A percentile compares a stretch with the other conserved stretches of the same genome.
Conservation (phyloP, 345 rosid genomes). For the Arabidopsis suecica region DNA sequence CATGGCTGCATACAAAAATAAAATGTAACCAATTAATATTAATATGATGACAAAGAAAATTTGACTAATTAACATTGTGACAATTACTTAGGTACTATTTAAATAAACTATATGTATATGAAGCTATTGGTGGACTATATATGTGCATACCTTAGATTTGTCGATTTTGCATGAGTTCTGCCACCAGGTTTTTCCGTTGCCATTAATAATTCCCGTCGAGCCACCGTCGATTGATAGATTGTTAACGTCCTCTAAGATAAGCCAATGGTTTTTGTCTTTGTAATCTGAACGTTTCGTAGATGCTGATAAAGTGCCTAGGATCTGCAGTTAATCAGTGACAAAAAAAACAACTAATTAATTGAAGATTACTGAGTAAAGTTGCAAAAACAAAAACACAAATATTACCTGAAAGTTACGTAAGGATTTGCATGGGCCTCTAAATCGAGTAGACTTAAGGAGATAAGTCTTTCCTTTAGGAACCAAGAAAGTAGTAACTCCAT, state of each 20-base stretch:
- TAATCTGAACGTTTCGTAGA: conserved; percentile 62
- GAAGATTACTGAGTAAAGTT: not conserved
- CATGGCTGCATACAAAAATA: conserved; percentile 70
- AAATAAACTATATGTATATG: not conserved
- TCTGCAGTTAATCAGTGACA: conserved; percentile 43
- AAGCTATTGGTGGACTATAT: not conserved
- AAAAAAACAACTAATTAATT: not conserved
- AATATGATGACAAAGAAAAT: no score
- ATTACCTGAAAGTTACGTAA: conserved; percentile 43
- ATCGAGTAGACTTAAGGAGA: conserved; percentile 53
- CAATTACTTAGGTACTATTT: not conserved
- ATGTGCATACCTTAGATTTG: conserved; percentile 53
- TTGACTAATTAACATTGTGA: not conserved
- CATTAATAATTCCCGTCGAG: conserved; percentile 72
- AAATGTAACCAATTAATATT: not conserved
- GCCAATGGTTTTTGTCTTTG: conserved; percentile 65
- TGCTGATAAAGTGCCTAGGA: conserved; percentile 71
- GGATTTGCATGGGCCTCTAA: conserved; percentile 77
- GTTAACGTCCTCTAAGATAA: conserved; percentile 56
- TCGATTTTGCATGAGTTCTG: conserved; percentile 83
- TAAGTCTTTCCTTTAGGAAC: conserved; percentile 61
- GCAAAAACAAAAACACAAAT: not conserved
- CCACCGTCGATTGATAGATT: conserved; percentile 69
- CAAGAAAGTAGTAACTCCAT: conserved; percentile 50
- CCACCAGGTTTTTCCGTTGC: conserved; percentile 94